A percentile compares a stretch with the other conserved stretches of the same genome.
Evolutionary conservation across 2,329 filamentous ascomycete genomes (phyloP).

Genomic region (Colletotrichum acutatum): DNA sequence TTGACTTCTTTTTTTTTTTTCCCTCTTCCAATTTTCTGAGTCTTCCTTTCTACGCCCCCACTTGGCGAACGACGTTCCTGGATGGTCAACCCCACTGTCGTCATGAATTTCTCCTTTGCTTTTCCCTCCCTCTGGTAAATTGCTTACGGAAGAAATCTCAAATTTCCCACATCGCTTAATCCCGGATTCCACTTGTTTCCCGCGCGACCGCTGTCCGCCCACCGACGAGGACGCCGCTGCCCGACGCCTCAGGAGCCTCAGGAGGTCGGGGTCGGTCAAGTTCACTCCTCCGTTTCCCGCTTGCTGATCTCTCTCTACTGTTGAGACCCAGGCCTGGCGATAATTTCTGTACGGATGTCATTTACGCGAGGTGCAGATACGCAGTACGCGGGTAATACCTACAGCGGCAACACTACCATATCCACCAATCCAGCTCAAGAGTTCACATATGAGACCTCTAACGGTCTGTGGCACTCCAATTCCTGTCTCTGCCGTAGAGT

Average conservation of each 20-base stretch:
- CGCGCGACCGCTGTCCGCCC: conserved; percentile 19
- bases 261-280: conserved; percentile 20
- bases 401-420: background rate
- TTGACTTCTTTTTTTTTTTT: background rate
- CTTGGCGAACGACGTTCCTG: conserved; percentile 10
- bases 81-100: conserved; percentile 22
- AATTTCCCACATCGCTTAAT: conserved; percentile 13
- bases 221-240: conserved; percentile 10
- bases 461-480: background rate
- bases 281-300: conserved; percentile 12
- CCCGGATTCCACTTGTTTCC: conserved; percentile 27
- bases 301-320: background rate
- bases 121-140: background rate
- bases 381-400: conserved; percentile 11
- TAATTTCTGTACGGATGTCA: background rate
- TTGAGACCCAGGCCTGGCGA: no score
- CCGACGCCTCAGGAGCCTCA: background rate
- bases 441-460: background rate
- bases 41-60: background rate
- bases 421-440: background rate
- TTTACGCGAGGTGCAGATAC: conserved; percentile 21
- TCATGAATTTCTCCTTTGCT: conserved; percentile 17
- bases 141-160: conserved; percentile 3
- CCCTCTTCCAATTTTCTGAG: no score
- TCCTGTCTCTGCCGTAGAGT: background rate